Evolutionary conservation across 2,329 filamentous ascomycete genomes (phyloP).

Genomic region (Trichoderma sp.): DNA sequence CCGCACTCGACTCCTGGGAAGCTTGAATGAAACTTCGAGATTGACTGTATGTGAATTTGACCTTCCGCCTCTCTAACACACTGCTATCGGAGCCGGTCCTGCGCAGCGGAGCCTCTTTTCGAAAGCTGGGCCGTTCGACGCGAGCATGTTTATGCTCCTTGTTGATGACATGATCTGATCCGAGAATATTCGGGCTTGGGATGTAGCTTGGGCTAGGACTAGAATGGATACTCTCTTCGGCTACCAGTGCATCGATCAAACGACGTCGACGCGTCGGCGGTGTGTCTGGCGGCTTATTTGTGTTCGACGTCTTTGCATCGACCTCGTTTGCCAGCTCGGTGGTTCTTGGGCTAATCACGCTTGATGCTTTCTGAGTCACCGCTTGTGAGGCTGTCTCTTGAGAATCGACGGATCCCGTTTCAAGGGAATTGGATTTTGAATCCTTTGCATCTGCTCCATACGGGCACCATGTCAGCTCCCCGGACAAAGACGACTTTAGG

Average conservation of each 20-base stretch:
- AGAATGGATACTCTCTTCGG: not conserved
- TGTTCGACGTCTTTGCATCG: not conserved
- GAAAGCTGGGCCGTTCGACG: conserved; percentile 15
- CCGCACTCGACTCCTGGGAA: conserved; percentile 28
- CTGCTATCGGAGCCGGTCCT: conserved; percentile 28
- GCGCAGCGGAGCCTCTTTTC: conserved; percentile 23
- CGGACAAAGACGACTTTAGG: not conserved
- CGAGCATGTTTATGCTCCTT: not conserved
- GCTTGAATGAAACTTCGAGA: conserved; percentile 31
- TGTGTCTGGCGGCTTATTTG: not conserved
- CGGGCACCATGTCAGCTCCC: not conserved
- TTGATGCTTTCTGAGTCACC: not conserved
- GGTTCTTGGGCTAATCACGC: too few relatives aligned
- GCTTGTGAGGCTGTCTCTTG: not conserved
- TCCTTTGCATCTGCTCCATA: not conserved
- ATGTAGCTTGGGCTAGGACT: not conserved
- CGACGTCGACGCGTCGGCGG: conserved; percentile 12
- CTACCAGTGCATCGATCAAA: conserved; percentile 19
- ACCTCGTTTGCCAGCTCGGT: not conserved
- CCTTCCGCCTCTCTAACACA: conserved; percentile 30
- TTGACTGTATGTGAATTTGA: conserved; percentile 37
- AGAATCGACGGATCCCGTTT: not conserved
- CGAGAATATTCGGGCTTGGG: not conserved
- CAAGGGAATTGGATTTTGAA: not conserved
- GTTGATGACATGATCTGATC: not conserved